Evolutionary conservation across 208 protist genomes (phyloP).

Genomic region (Leishmania amazonensis): DNA sequence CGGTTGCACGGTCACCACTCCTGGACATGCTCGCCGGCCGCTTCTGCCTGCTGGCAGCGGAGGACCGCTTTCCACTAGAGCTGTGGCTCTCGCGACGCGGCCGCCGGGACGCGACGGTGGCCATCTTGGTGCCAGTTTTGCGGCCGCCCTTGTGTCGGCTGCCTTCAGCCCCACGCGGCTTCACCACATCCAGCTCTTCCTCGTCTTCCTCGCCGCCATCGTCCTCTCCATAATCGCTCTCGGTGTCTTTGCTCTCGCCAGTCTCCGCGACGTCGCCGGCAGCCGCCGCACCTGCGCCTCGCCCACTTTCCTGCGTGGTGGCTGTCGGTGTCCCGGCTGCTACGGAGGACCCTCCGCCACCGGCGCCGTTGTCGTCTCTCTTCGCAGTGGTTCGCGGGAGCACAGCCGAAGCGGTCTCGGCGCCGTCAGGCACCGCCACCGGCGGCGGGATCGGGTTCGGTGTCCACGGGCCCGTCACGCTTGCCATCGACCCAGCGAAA

Average conservation of each 20-base stretch:
- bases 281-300: background rate
- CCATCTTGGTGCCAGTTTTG: constrained; percentile 13
- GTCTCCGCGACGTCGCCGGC: background rate
- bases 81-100: constrained; percentile 1
- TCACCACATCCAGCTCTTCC: constrained; percentile 9
- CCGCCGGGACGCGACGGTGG: background rate
- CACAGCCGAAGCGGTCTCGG: constrained; percentile 15
- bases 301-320: constrained; percentile 1
- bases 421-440: constrained; percentile 1
- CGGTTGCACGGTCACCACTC: background rate
- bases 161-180: background rate
- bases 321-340: background rate
- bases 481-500: background rate
- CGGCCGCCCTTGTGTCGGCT: constrained; percentile 17
- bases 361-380: constrained; percentile 6
- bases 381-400: constrained; percentile 29
- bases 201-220: constrained; percentile 21
- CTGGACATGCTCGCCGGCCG: background rate
- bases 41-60: constrained; percentile 11
- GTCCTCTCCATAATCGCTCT: background rate
- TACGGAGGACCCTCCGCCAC: background rate
- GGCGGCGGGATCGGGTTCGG: constrained; percentile 14
- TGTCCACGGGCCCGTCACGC: constrained; percentile 27
- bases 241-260: background rate
- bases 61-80: background rate